Conservation (phyloP, 331 rosid genomes). For the Malus hybrid region DNA sequence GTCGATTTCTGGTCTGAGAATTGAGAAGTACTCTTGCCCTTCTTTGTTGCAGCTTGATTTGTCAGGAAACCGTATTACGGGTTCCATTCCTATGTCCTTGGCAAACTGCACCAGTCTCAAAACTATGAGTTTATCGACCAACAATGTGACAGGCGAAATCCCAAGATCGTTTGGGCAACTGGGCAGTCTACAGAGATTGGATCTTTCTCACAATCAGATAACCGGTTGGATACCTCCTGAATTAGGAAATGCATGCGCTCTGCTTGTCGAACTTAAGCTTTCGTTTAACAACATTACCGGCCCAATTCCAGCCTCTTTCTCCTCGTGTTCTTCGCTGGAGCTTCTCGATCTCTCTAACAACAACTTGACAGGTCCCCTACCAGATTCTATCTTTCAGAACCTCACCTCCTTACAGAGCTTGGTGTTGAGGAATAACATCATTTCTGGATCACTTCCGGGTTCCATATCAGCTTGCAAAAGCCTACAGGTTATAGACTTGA, state of each 20-base stretch:
- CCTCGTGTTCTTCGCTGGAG: conserved; percentile 65
- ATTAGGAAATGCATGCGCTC: conserved; percentile 56
- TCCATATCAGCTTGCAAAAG: conserved; percentile 75
- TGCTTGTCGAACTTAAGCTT: conserved; percentile 64
- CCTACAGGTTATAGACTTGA: conserved; percentile 62
- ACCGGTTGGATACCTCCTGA: conserved; percentile 93
- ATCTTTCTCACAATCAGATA: conserved; percentile 75
- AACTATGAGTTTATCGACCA: conserved; percentile 42
- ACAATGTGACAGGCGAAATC: conserved; percentile 60
- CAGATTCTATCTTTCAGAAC: conserved; percentile 53
- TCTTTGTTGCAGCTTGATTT: conserved; percentile 61
- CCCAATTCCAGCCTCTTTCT: conserved; percentile 54
- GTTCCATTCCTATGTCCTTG: conserved; percentile 57
- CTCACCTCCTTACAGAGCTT: conserved; percentile 61
- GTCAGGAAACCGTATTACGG: conserved; percentile 59
- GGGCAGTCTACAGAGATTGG: conserved; percentile 50
- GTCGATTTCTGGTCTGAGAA: conserved; percentile 50
- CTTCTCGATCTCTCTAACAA: conserved; percentile 77
- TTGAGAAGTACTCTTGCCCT: conserved; percentile 40
- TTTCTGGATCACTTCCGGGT: conserved; percentile 68
- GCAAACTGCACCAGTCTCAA: conserved; percentile 73
- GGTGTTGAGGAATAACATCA: conserved; percentile 66
- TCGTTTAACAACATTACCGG: conserved; percentile 77
- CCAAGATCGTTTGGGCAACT: conserved; percentile 68
- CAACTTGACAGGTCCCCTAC: conserved; percentile 70